Evolutionary conservation across 140 eudicot genomes (phyloP), one percentile per base, ranked within the genome.

Genomic region (Stevia rebaudiana): DNA sequence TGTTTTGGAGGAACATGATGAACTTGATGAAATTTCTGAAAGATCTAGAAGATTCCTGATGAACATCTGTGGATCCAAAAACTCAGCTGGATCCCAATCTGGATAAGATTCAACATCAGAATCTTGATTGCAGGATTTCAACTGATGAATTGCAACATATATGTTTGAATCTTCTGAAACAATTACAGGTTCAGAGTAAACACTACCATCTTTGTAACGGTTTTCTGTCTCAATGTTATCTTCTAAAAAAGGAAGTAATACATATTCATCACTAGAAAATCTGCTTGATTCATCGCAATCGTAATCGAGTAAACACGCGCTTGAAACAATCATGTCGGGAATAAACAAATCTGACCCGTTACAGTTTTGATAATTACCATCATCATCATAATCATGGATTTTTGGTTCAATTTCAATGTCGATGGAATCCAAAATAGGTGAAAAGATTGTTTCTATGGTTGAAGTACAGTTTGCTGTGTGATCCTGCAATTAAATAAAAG

Each of bases 11-110:
- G 92, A 78, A 55, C 47, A 61, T 21, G 72, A 57, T 16, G 72
- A 57, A 73, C 44, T 74, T 55, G 80, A 61, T 30, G 75, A 76
- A 48, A 53, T 65, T 46, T 85, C 88, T 2, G 85, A 72, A 48
- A 85, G 72, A 35, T 92, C 96, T 6, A 87, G 85, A 4, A 85
- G 52, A 77, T 78, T 88, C 69, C 84, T 79, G 25, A 85, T 75
- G 57, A 88, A 88, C 68, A 84, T 75, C 67, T 88, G 97, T 12
- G 95, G 87, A 73, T 94, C 99, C 56, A 88, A 81, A 74, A 82
- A 78, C 9, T 88, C 95, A 1, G 79, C 25, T 50, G 86, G 86
- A 53, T 94, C 99, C 68, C 76, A 81, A 39, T 83, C 88, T 10
- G 78, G 76, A 63, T 71, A 81, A 19, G 77, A 23, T 40, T 59